Percentiles rank a stretch among this genome's conserved stretches.
phyloP scores from a whole-genome alignment of 1,139 yeast genomes.

The Wickerhamiella pararugosa region DNA sequence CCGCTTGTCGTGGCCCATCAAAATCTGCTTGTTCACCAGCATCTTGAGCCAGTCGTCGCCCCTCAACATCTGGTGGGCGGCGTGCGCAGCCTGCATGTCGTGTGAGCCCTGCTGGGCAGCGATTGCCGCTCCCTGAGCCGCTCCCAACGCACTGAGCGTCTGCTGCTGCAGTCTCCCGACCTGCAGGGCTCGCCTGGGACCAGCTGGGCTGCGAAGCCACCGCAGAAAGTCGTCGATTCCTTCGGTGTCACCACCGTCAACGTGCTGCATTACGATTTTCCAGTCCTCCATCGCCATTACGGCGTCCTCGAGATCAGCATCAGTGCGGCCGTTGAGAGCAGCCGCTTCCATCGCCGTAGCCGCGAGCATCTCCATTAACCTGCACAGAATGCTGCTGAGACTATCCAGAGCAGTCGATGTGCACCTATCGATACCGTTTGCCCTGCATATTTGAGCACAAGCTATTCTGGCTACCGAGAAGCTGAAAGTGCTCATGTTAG shows the following conservation, averaged over 20 bases:
- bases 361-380: slow-evolving; percentile 37
- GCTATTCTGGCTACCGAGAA: slow-evolving; percentile 48
- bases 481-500: slow-evolving; percentile 28
- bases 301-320: slow-evolving; percentile 40
- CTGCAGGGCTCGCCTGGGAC: slow-evolving; percentile 27
- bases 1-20: slow-evolving; percentile 16
- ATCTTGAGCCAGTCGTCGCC: slow-evolving; percentile 14
- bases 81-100: slow-evolving; percentile 7
- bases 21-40: slow-evolving; percentile 12
- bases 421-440: slow-evolving; percentile 60
- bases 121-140: slow-evolving; percentile 13
- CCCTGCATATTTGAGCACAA: slow-evolving; percentile 48
- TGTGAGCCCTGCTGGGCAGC: slow-evolving; percentile 13
- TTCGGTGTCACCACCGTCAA: slow-evolving; percentile 17
- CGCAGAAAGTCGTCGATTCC: slow-evolving; percentile 33
- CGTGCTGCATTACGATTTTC: slow-evolving; percentile 37
- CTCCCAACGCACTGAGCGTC: slow-evolving; percentile 16
- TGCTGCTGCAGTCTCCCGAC: slow-evolving; percentile 20
- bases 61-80: slow-evolving; percentile 2
- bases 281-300: slow-evolving; percentile 43
- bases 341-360: slow-evolving; percentile 30
- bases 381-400: slow-evolving; percentile 46
- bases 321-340: slow-evolving; percentile 27
- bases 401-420: slow-evolving; percentile 46
- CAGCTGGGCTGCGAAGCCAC: slow-evolving; percentile 33